These are phyloP conservation scores for Melaleuca quinquenervia DNA, from an alignment of 345 rosid species.

Conservation along the genomic window DNA sequence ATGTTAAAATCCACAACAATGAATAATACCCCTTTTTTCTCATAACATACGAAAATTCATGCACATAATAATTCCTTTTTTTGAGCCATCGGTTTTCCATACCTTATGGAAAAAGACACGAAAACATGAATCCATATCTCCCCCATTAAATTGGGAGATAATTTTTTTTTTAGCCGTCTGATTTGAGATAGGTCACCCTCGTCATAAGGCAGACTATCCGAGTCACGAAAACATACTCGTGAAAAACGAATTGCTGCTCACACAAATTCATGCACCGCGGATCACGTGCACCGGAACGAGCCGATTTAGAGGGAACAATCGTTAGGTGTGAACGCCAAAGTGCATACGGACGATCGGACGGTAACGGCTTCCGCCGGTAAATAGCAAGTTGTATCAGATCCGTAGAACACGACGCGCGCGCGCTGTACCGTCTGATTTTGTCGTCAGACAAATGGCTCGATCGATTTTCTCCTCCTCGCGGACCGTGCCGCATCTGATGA, in stretches of 20 bases:
- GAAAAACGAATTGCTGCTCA: background rate
- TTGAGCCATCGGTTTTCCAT: too few species aligned
- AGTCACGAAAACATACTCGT: background rate
- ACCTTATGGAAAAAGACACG: too few species aligned
- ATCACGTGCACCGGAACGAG: background rate
- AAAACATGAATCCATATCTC: too few species aligned
- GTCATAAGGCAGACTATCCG: too few species aligned
- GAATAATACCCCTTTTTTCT: background rate
- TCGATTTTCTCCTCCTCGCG: background rate
- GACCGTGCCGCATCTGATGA: background rate
- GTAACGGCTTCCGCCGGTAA: background rate
- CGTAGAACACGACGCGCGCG: background rate
- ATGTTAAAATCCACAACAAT: background rate
- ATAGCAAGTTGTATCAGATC: background rate
- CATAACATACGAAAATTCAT: too few species aligned
- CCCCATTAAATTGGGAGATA: too few species aligned
- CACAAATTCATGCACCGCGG: background rate
- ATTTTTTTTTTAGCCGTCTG: too few species aligned
- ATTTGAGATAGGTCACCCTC: too few species aligned
- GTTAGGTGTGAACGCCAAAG: background rate
- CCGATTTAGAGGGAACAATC: background rate
- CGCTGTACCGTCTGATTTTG: background rate
- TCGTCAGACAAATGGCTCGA: background rate
- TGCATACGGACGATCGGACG: background rate
- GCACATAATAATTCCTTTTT: too few species aligned